phyloP scores from a whole-genome alignment of 2,329 filamentous ascomycete species.

The Passalora sequoiae region DNA sequence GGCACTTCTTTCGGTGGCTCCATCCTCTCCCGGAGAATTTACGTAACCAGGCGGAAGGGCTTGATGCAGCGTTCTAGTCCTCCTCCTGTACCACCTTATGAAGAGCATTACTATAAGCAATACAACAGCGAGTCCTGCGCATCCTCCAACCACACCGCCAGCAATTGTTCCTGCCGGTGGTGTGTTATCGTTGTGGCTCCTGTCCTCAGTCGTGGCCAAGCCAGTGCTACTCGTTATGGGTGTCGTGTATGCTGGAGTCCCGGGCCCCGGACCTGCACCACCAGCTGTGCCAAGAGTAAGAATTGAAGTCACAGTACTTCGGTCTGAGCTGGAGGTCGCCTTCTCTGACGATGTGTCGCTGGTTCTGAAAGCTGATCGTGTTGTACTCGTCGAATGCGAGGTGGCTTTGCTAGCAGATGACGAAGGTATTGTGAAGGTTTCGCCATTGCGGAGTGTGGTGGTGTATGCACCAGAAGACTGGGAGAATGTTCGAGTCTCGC shows the following conservation, averaged over 20 bases:
- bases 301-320: slow-evolving; percentile 16
- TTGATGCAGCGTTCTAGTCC: slow-evolving; percentile 20
- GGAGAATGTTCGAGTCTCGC: slow-evolving; percentile 24
- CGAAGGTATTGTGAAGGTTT: slow-evolving; percentile 22
- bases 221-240: slow-evolving; percentile 11
- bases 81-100: slow-evolving; percentile 48
- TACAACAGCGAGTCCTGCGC: slow-evolving; percentile 52
- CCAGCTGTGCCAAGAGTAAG: slow-evolving; percentile 6
- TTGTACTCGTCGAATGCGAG: slow-evolving; percentile 1
- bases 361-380: slow-evolving; percentile 3
- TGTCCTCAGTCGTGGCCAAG: slow-evolving; percentile 4
- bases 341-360: slow-evolving; percentile 4
- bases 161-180: slow-evolving; percentile 52
- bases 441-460: slow-evolving; percentile 26
- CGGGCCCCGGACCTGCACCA: slow-evolving; percentile 6
- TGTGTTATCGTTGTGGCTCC: slow-evolving; percentile 17
- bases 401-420: slow-evolving; percentile 9
- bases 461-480: slow-evolving; percentile 20
- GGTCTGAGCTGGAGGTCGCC: background rate
- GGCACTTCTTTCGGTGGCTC: slow-evolving; percentile 13
- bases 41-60: slow-evolving; percentile 24
- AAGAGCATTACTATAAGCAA: slow-evolving; percentile 49
- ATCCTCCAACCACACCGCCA: slow-evolving; percentile 58
- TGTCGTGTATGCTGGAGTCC: slow-evolving; percentile 8
- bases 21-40: slow-evolving; percentile 11